Base-by-base conservation (phyloP, 768 basidiomycete species). In the Amanita exitialis region DNA sequence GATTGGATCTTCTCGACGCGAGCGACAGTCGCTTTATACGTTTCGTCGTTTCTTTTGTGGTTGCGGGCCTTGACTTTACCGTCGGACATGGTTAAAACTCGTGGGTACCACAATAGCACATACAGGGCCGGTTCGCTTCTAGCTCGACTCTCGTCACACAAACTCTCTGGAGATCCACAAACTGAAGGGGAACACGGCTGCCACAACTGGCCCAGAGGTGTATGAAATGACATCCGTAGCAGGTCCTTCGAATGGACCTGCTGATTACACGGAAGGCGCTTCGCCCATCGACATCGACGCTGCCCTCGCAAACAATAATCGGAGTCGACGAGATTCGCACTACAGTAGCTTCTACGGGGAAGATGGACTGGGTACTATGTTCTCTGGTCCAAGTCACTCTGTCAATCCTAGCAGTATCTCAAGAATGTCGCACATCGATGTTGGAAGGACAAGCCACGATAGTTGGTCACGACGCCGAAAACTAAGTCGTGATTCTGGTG, bases 231-330 rank as follows among this genome's bases (percentile, higher is more conserved):
- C 66, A 47, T 62, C 69, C 39, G 56, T 69, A 32, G 64, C 68
- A 50, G 64, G 68, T 53, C 60, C 71, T 44, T 68, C 71, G 41
- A 50, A 47, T 28, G 53, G 20, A 15, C 28, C 51, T 21, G 39
- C 57, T 51, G 90, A 93, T 68, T 93, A 93, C 63, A 91, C 90
- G 1, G 90, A 93, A 58, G 90, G 89, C 36, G 90, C 90, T 30
- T 83, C 86, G 9, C 72, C 80, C 6, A 69, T 80, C 27, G 90
- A 90, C 54, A 90, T 94, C 39, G 65, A 77, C 52, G 64, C 71
- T 55, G 89, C 77, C 15, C 57, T 84, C n/a, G 67, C 68, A 32
- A 76, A 72, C 55, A 70, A 59, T 47, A 71, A 73, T 38, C 74
- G 67, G 28, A 66, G 77, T n/a, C 74, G 86, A 37, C 76, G 81